Base-by-base conservation (phyloP, 2,329 filamentous ascomycete genomes). In the Plectosphaerella cucumerina region DNA sequence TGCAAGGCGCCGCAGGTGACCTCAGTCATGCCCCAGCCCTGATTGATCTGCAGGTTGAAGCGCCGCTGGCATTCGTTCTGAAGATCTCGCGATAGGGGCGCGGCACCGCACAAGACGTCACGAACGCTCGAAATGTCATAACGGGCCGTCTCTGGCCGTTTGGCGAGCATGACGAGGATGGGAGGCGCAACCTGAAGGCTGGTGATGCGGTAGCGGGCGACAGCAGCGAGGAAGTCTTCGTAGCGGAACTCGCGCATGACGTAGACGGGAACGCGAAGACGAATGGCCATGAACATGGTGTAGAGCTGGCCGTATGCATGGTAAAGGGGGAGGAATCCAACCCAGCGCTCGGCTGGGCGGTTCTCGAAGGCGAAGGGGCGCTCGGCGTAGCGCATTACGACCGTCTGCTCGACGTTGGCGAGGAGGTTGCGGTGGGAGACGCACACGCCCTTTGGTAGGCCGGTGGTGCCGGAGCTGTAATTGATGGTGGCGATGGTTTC, bases 301-400 rank as follows among this genome's bases (percentile, higher is more conserved):
- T 74, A 72, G 3, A 78, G 69, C 60, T 84, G 80, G 3, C 77
- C 77, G 54, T 78, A 81, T 6, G 80, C 80, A 59, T 85, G 82
- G 59, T 84, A 87, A 61, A 87, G 78, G 1, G 86, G 87, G 12
- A 89, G 68, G 62, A 87, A 86, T 45, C 82, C 75, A 23, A 79
- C 58, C 73, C 76, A 79, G 37, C 75, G 67, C 57, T 78, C 77
- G 9, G 64, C 60, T 20, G 71, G 71, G 34, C 67, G 65, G 4
- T 68, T 62, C 3, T 65, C 58, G 53, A 67, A 67, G 2, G 58
- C 50, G 46, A 68, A 64, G 9, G 67, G 68, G 23, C 66, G 68
- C 53, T 68, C 58, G 9, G 67, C 60, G 52, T 72, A 73, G 20
- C 68, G 65, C 60, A 75, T 72, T 60, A 70, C 72, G 43, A 75